phyloP scores from a whole-genome alignment of 1,284 basidiomycete genomes.

The Leccinum subfulvum region DNA sequence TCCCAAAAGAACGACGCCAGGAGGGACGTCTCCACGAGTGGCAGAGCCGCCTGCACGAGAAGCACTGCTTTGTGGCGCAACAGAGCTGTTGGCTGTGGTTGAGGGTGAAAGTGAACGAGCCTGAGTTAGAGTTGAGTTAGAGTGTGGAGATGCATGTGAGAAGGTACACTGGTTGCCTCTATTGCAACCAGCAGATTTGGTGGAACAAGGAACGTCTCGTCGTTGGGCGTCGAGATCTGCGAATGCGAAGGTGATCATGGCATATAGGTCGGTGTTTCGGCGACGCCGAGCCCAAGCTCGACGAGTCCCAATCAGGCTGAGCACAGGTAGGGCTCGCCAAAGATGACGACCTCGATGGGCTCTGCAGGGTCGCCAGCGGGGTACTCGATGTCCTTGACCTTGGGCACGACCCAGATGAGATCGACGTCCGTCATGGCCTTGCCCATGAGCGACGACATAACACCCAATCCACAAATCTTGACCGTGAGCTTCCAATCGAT shows the following conservation, averaged over 20 bases:
- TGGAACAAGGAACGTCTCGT: slow-evolving; percentile 32
- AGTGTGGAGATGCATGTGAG: slow-evolving; percentile 16
- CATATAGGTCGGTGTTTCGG: slow-evolving; percentile 30
- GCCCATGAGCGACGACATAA: too few species aligned
- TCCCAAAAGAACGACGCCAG: too few species aligned
- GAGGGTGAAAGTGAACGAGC: slow-evolving; percentile 24
- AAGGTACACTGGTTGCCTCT: slow-evolving; percentile 38
- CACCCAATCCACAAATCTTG: too few species aligned
- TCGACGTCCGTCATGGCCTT: too few species aligned
- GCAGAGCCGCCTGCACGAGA: slow-evolving; percentile 8
- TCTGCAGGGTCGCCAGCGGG: too few species aligned
- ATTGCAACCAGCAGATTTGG: slow-evolving; percentile 38
- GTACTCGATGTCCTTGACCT: too few species aligned
- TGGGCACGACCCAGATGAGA: too few species aligned
- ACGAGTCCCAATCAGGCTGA: slow-evolving; percentile 32
- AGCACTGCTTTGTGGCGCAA: slow-evolving; percentile 6
- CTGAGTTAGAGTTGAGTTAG: background rate
- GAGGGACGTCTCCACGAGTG: background rate
- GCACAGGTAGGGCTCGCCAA: too few species aligned
- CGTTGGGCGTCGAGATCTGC: slow-evolving; percentile 44
- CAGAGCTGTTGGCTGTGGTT: slow-evolving; percentile 5
- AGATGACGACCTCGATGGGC: too few species aligned
- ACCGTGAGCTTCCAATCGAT: too few species aligned
- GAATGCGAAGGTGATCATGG: slow-evolving; percentile 45
- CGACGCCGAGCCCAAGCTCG: slow-evolving; percentile 35